Base-by-base conservation (phyloP, 2,329 filamentous ascomycete genomes). In the Parastagonospora nodorum region DNA sequence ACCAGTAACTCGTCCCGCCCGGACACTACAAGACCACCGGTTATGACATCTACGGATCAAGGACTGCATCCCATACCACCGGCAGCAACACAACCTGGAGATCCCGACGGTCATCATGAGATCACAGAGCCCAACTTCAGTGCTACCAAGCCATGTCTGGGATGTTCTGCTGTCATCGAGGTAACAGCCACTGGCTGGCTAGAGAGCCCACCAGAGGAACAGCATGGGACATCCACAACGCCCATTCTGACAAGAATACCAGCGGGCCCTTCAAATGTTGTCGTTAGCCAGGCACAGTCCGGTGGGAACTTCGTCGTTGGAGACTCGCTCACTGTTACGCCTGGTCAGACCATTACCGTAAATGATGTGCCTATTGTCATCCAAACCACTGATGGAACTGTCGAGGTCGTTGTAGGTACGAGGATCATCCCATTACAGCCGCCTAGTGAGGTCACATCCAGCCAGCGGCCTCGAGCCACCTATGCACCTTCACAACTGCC, bases 71-170 rank as follows among this genome's bases (percentile, higher is more conserved):
- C 66, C 19, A 63, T 66, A 41, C 63, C 65, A 16, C 55, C 59
- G 16, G 55, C 55, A 10, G 61, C 55, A 33, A 66, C 58, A 28
- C 52, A 59, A 9, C 47, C 57, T 6, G 67, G 66, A 14, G 58
- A 68, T 19, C 67, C 66, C 1, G 53, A 68, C 36, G 68, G 67
- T 8, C 67, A 69, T 42, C 61, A 69, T 49, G 68, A 71, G 33
- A 65, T 69, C 19, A 56, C 61, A 6, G 67, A 69, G 48, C 67
- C 65, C 28, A 59, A 67, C 28, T 64, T 69, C 37, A 64, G 53
- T 35, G 54, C 50, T 19, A 71, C 68, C 8, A 53, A 52, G 16
- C 50, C 58, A 1, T 71, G 68, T 42, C 50, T 50, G 50, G 60
- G 62, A 46, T 71, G 66, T 41, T 63, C 63, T 19, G 66, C 67